These are phyloP conservation scores for Fusarium circinatum DNA, from an alignment of 2,329 filamentous ascomycete genomes.

Conservation along the genomic window DNA sequence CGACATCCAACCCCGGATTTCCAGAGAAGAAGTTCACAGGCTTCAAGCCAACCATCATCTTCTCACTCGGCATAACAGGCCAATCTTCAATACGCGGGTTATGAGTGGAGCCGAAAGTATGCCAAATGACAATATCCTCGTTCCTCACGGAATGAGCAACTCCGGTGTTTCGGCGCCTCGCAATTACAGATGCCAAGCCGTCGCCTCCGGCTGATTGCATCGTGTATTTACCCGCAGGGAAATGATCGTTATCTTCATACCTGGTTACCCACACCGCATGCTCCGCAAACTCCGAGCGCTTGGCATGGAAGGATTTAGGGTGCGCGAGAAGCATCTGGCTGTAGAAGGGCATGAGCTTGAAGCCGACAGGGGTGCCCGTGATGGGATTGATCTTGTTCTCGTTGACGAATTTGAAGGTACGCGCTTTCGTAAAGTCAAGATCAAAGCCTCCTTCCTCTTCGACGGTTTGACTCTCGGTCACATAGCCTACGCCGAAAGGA, in stretches of 20 bases:
- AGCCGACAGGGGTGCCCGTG: constrained; percentile 57
- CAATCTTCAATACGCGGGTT: constrained; percentile 74
- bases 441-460: constrained; percentile 58
- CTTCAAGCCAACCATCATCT: constrained; percentile 60
- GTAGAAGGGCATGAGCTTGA: constrained; percentile 56
- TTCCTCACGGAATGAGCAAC: constrained; percentile 54
- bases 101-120: constrained; percentile 70
- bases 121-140: constrained; percentile 66
- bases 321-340: constrained; percentile 59
- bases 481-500: constrained; percentile 61
- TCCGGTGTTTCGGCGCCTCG: constrained; percentile 38
- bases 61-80: constrained; percentile 74
- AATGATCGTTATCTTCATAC: constrained; percentile 56
- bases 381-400: constrained; percentile 54
- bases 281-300: constrained; percentile 55
- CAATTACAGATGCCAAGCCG: constrained; percentile 48
- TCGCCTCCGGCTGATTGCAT: constrained; percentile 59
- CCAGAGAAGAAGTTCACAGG: constrained; percentile 64
- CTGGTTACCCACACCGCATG: constrained; percentile 59
- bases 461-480: constrained; percentile 55
- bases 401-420: constrained; percentile 61
- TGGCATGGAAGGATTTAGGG: constrained; percentile 51
- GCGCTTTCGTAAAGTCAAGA: constrained; percentile 60
- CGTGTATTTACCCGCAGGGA: constrained; percentile 55
- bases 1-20: constrained; percentile 63